These are phyloP conservation scores for Candida morakotiae DNA, from an alignment of 805 yeast genomes.

Conservation along the genomic window DNA sequence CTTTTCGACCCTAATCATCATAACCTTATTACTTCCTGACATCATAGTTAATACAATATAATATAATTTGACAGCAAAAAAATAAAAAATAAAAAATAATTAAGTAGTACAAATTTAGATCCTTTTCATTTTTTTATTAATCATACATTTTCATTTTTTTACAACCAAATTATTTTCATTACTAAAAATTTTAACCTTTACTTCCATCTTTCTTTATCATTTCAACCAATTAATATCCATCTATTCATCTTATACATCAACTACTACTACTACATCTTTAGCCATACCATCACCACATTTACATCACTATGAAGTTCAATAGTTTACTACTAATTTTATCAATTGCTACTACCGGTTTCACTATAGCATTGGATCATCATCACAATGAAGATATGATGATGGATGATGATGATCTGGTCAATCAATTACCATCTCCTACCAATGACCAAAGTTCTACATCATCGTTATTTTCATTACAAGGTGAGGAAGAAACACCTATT, in stretches of 20 bases:
- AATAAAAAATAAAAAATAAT: no score
- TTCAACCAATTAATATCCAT: neutral
- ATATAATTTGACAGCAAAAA: neutral
- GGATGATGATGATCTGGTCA: neutral
- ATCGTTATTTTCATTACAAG: no score
- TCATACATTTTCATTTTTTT: no score
- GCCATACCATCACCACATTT: neutral
- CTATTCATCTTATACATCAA: neutral
- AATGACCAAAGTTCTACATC: constrained; percentile 4
- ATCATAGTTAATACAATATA: neutral
- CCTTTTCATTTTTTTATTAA: neutral
- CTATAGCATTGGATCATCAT: neutral
- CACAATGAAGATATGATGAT: constrained; percentile 1
- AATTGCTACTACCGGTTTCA: neutral
- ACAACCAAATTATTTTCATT: neutral
- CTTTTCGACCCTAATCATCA: no score
- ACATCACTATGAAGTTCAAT: neutral
- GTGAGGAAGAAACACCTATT: constrained; percentile 20
- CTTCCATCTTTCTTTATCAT: no score
- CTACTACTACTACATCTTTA: neutral
- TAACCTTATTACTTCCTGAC: no score
- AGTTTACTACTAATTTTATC: neutral
- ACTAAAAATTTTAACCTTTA: no score
- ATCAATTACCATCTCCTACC: constrained; percentile 1
- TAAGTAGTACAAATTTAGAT: neutral